phyloP scores from a whole-genome alignment of 2,329 filamentous ascomycete genomes.

The Botrytis pseudocinerea region DNA sequence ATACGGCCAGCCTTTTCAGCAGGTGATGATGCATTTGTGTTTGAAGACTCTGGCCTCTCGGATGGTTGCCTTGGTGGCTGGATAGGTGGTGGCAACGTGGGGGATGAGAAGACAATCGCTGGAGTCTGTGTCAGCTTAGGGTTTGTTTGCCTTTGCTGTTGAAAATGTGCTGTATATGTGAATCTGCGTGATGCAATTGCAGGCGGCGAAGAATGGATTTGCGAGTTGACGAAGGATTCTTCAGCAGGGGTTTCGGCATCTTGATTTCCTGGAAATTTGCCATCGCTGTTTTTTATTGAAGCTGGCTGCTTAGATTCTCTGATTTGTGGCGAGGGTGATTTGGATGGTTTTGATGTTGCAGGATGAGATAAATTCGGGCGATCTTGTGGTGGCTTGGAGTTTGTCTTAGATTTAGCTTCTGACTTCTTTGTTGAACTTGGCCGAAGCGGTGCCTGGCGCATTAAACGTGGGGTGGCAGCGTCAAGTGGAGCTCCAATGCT shows the following conservation, averaged over 20 bases:
- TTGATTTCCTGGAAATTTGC: background rate
- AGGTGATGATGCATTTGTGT: constrained; percentile 33
- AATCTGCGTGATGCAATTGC: constrained; percentile 35
- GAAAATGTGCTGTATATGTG: constrained; percentile 38
- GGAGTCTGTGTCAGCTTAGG: constrained; percentile 36
- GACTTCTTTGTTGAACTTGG: constrained; percentile 6
- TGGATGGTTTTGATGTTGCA: constrained; percentile 36
- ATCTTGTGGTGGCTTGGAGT: background rate
- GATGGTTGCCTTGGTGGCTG: constrained; percentile 27
- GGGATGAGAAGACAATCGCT: constrained; percentile 41
- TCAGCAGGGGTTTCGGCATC: constrained; percentile 19
- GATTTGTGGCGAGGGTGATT: constrained; percentile 37
- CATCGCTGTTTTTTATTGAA: background rate
- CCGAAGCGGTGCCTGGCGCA: constrained; percentile 25
- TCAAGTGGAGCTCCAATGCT: constrained; percentile 27
- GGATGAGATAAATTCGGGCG: constrained; percentile 18
- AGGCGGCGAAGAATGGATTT: constrained; percentile 40
- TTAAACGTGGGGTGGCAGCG: constrained; percentile 27
- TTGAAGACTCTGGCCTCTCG: constrained; percentile 17
- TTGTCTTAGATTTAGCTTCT: background rate
- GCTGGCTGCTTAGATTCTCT: constrained; percentile 18
- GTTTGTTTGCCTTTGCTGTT: constrained; percentile 34
- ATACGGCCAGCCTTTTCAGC: constrained; percentile 39
- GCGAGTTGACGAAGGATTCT: constrained; percentile 30
- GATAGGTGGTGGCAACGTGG: constrained; percentile 38